A percentile compares a stretch with the other conserved stretches of the same genome.
Evolutionary conservation across 192 early-diverging fungal genomes (phyloP).

Genomic region (Coemansia sp.): DNA sequence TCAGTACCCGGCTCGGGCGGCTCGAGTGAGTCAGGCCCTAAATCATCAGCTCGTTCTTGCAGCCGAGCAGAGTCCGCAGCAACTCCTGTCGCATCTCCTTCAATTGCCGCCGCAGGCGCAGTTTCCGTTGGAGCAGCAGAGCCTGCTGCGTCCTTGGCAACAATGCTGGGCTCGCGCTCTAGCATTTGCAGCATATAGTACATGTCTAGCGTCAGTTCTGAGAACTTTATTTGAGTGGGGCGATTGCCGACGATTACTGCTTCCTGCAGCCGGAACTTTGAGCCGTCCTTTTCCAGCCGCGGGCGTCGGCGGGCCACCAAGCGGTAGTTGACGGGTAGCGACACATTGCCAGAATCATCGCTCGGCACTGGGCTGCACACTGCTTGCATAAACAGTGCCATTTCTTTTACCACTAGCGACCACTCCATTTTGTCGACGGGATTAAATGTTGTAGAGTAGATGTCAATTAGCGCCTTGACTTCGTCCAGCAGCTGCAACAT

Average conservation of each 20-base stretch:
- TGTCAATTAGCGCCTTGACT: slow-evolving; percentile 76
- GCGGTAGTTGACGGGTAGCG: slow-evolving; percentile 24
- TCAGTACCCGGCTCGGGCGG: background rate
- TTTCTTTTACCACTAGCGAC: slow-evolving; percentile 74
- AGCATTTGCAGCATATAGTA: slow-evolving; percentile 91
- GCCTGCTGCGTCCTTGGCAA: background rate
- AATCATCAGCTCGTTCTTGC: background rate
- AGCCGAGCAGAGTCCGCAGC: background rate
- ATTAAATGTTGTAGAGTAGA: slow-evolving; percentile 81
- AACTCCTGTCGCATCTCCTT: slow-evolving; percentile 10
- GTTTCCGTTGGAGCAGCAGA: background rate
- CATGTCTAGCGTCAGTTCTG: slow-evolving; percentile 94
- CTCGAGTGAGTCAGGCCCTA: background rate
- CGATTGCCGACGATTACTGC: slow-evolving; percentile 94
- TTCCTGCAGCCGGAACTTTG: slow-evolving; percentile 71
- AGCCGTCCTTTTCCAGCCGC: slow-evolving; percentile 20
- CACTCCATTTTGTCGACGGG: slow-evolving; percentile 89
- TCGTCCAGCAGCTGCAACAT: slow-evolving; percentile 83
- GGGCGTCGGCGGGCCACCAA: slow-evolving; percentile 11
- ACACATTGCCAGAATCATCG: slow-evolving; percentile 13
- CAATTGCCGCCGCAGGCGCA: slow-evolving; percentile 2
- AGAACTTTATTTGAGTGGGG: slow-evolving; percentile 95
- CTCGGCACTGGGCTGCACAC: slow-evolving; percentile 39
- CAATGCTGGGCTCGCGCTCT: slow-evolving; percentile 50
- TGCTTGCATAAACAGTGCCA: slow-evolving; percentile 80